Evolutionary conservation across 345 rosid species (phyloP).

Genomic region (Cardamine occulta): DNA sequence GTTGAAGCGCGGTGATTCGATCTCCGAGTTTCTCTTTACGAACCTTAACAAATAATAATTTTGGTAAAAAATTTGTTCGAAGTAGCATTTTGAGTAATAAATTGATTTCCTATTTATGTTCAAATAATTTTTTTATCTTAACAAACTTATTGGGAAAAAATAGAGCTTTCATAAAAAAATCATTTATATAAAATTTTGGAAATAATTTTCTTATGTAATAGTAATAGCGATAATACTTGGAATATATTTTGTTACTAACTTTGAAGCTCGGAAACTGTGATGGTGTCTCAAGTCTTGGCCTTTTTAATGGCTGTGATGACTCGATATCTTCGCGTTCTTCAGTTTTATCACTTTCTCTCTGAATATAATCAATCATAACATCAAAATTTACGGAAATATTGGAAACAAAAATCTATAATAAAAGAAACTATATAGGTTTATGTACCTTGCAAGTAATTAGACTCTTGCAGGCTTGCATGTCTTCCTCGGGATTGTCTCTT

Average conservation of each 20-base stretch:
- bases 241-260: conserved; percentile 46
- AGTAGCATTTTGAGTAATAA: background rate
- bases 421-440: background rate
- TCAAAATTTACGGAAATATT: conserved; percentile 6
- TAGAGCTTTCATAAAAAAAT: background rate
- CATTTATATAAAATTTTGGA: background rate
- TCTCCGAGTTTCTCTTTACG: conserved; percentile 97
- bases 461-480: conserved; percentile 9
- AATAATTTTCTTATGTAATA: background rate
- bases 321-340: conserved; percentile 34
- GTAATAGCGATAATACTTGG: too few species aligned
- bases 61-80: background rate
- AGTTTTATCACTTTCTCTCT: conserved; percentile 50
- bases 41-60: conserved; percentile 50
- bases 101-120: background rate
- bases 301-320: conserved; percentile 51
- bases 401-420: background rate
- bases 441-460: conserved; percentile 30
- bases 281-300: conserved; percentile 71
- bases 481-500: conserved; percentile 13
- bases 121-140: background rate
- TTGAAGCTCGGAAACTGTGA: conserved; percentile 80
- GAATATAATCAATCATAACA: conserved; percentile 43
- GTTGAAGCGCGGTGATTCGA: conserved; percentile 95
- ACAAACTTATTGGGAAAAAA: background rate